Percentiles rank a stretch among this genome's conserved stretches.
phyloP scores from a whole-genome alignment of 441 rosid genomes.

The Iberis amara region DNA sequence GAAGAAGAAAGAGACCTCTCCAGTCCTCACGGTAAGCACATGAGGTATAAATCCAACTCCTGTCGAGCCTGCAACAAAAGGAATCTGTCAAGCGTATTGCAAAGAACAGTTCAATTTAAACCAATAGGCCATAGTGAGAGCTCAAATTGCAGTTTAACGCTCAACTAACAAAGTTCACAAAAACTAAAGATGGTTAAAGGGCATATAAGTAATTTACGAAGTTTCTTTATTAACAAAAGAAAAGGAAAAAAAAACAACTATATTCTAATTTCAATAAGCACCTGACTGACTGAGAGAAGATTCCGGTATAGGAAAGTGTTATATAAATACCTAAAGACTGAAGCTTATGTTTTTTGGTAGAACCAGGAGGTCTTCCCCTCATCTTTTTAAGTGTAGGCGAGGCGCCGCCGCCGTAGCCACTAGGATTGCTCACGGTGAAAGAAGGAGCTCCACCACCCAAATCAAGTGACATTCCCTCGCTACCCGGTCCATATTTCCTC shows the following conservation, averaged over 20 bases:
- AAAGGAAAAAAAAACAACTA: not conserved
- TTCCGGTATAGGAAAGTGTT: slow-evolving; percentile 4
- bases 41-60: slow-evolving; percentile 80
- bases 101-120: no score
- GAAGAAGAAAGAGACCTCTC: slow-evolving; percentile 58
- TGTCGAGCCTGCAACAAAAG: slow-evolving; percentile 50
- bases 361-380: slow-evolving; percentile 80
- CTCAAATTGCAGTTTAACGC: no score
- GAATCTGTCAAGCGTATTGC: slow-evolving; percentile 2
- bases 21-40: slow-evolving; percentile 64
- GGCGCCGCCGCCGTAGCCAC: slow-evolving; percentile 27
- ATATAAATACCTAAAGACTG: slow-evolving; percentile 32
- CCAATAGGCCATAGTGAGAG: not conserved
- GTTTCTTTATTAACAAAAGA: not conserved
- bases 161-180: not conserved
- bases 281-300: slow-evolving; percentile 26
- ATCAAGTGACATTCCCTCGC: slow-evolving; percentile 43
- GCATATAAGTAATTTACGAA: slow-evolving; percentile 4
- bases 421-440: slow-evolving; percentile 27
- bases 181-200: slow-evolving; percentile 10
- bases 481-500: slow-evolving; percentile 72
- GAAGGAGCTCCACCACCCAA: slow-evolving; percentile 35
- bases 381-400: slow-evolving; percentile 46
- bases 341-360: slow-evolving; percentile 47
- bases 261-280: slow-evolving; percentile 28